These are phyloP conservation scores for Parascedosporium putredinis DNA, from an alignment of 2,329 filamentous ascomycete genomes.

Conservation along the genomic window DNA sequence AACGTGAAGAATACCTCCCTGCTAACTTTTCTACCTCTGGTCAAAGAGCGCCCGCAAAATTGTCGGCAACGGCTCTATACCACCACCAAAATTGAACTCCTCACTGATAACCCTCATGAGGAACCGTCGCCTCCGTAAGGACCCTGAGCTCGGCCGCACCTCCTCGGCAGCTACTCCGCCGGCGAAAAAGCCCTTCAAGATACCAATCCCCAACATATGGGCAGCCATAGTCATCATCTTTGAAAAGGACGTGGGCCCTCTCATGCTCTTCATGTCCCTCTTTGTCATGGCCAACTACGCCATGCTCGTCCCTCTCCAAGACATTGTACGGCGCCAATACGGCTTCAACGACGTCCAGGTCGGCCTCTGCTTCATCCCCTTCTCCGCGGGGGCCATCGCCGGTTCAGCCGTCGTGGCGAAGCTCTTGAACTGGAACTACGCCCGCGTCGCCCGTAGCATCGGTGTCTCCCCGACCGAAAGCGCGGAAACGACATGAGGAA, in stretches of 20 bases:
- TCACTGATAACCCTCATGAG: background rate
- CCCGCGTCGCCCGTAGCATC: conserved; percentile 43
- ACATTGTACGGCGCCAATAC: conserved; percentile 40
- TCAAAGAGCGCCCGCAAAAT: conserved; percentile 40
- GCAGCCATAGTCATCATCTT: conserved; percentile 28
- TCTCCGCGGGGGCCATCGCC: conserved; percentile 37
- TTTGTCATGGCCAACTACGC: conserved; percentile 41
- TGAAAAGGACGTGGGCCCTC: conserved; percentile 30
- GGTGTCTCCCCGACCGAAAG: conserved; percentile 43
- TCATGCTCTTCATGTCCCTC: conserved; percentile 33
- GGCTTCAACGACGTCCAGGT: conserved; percentile 44
- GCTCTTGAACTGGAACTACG: conserved; percentile 57
- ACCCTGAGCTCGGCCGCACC: too few species aligned
- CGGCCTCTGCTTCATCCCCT: conserved; percentile 42
- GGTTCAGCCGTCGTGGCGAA: conserved; percentile 38
- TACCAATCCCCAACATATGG: conserved; percentile 26
- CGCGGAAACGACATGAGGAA: conserved; percentile 36
- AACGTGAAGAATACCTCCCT: conserved; percentile 18
- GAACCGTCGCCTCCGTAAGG: background rate
- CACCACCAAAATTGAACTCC: conserved; percentile 25
- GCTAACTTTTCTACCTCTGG: conserved; percentile 22
- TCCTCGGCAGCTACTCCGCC: background rate
- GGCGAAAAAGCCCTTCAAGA: background rate
- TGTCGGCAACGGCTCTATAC: conserved; percentile 42
- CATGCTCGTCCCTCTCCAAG: conserved; percentile 33